Percentiles rank a stretch among this genome's conserved stretches.
Evolutionary conservation across 371 early-diverging fungal species (phyloP).

Genomic region (Mucor lusitanicus): DNA sequence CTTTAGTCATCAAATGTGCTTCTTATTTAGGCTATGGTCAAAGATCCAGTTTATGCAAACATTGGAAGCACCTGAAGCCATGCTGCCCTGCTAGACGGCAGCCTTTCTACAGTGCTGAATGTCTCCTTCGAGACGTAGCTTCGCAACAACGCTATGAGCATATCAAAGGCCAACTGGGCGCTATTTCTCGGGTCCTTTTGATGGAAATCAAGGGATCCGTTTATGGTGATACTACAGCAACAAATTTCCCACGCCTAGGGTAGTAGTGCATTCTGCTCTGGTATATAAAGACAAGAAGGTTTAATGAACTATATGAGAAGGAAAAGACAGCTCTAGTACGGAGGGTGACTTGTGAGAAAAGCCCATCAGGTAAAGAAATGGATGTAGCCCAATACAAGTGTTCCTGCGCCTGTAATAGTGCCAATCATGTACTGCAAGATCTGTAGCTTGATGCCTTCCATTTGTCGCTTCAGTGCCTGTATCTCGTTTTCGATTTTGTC

Average conservation of each 20-base stretch:
- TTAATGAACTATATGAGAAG: background rate
- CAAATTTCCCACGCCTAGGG: slow-evolving; percentile 16
- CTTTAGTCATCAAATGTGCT: slow-evolving; percentile 21
- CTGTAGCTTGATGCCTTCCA: slow-evolving; percentile 91
- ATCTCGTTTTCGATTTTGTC: slow-evolving; percentile 89
- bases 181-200: background rate
- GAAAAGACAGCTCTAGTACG: background rate
- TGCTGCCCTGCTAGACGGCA: background rate
- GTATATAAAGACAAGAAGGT: background rate
- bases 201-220: background rate
- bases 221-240: background rate
- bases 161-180: background rate
- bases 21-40: background rate
- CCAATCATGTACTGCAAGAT: slow-evolving; percentile 84
- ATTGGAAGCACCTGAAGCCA: background rate
- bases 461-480: slow-evolving; percentile 72
- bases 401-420: slow-evolving; percentile 85
- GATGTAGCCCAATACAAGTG: slow-evolving; percentile 58
- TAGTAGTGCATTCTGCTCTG: background rate
- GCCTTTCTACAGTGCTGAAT: background rate
- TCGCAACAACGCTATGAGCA: background rate
- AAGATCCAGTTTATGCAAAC: background rate
- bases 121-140: background rate
- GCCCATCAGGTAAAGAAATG: slow-evolving; percentile 21
- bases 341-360: slow-evolving; percentile 5